Conservation (phyloP, 2,329 filamentous ascomycete genomes). For the Atkinsonella hypoxylon region DNA sequence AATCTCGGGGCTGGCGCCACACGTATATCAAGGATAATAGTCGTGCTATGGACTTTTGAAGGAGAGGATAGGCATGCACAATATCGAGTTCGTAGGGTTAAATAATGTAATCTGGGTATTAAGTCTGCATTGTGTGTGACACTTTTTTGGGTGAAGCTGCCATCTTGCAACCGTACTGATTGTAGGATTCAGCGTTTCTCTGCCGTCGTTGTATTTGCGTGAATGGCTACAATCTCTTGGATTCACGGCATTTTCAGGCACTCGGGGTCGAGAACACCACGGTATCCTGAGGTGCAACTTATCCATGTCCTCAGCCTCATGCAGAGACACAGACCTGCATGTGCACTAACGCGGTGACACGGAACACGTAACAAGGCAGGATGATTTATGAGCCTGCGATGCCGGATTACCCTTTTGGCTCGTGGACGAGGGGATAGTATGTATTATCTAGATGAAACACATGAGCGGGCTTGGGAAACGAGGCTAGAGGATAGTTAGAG, state of each 20-base stretch:
- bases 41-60: neutral
- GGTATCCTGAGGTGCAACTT: neutral
- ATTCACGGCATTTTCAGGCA: neutral
- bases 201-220: no score
- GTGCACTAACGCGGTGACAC: neutral
- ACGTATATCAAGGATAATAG: neutral
- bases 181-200: no score
- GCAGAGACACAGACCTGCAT: neutral
- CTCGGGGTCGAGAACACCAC: neutral
- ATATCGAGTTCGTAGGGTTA: neutral
- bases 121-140: no score
- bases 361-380: neutral
- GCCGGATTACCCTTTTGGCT: neutral
- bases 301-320: neutral
- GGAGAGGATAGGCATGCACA: neutral
- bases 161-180: no score
- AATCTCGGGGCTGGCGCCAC: neutral
- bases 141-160: no score
- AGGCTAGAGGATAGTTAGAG: no score
- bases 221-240: no score
- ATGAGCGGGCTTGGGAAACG: no score
- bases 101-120: neutral
- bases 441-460: neutral
- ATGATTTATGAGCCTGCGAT: no score
- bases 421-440: neutral